A percentile compares a stretch with the other conserved stretches of the same genome.
Conservation (phyloP, 768 basidiomycete genomes). For the Suillus tomentosus region DNA sequence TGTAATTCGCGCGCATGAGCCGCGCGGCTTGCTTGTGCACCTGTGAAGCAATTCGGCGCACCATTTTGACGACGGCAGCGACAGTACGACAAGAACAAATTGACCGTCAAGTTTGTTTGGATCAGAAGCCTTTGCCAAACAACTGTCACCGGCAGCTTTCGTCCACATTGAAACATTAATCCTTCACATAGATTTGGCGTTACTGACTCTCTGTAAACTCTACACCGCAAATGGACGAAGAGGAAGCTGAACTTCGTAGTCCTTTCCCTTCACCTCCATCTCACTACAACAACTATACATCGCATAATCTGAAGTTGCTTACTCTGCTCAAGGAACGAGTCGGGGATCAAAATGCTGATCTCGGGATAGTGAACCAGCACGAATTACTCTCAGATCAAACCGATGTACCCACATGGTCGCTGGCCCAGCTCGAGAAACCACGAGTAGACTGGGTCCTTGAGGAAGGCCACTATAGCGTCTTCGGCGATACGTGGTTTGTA, state of each 20-base stretch:
- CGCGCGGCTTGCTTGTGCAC: conserved; percentile 88
- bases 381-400: conserved; percentile 68
- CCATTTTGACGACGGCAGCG: conserved; percentile 45
- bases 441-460: conserved; percentile 90
- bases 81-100: neutral
- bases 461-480: conserved; percentile 78
- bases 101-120: conserved; percentile 2
- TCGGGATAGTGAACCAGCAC: conserved; percentile 52
- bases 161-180: neutral
- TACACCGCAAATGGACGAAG: conserved; percentile 46
- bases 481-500: conserved; percentile 91
- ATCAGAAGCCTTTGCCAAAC: conserved; percentile 10
- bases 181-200: neutral
- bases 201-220: neutral
- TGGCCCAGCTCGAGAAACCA: conserved; percentile 79
- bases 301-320: conserved; percentile 72
- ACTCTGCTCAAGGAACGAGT: conserved; percentile 58
- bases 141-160: neutral
- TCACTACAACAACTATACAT: conserved; percentile 76
- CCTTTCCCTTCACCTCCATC: conserved; percentile 91
- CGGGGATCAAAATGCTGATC: conserved; percentile 36
- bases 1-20: conserved; percentile 64
- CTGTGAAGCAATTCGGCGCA: conserved; percentile 79
- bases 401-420: conserved; percentile 77
- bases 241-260: conserved; percentile 77